phyloP scores from a whole-genome alignment of 805 yeast species.

The Candida cerambycidarum region DNA sequence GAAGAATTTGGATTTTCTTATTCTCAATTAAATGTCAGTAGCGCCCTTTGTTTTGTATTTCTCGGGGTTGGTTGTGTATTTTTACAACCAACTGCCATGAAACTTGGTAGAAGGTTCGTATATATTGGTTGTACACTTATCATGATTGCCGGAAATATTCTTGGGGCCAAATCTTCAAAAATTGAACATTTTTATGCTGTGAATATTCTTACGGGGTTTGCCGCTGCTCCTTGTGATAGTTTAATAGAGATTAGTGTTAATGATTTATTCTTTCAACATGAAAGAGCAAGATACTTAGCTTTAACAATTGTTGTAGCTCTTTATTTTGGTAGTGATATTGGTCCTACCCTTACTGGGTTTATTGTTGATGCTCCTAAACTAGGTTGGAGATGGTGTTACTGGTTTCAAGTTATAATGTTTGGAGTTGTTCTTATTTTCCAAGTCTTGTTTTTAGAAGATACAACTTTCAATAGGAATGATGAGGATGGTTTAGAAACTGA shows the following conservation, averaged over 20 bases:
- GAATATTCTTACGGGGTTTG: conserved; percentile 27
- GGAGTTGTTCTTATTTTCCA: conserved; percentile 33
- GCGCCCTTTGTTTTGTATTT: conserved; percentile 29
- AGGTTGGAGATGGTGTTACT: conserved; percentile 45
- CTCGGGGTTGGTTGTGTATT: conserved; percentile 35
- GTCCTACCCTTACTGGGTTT: conserved; percentile 47
- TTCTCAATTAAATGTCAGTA: conserved; percentile 22
- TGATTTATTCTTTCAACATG: conserved; percentile 46
- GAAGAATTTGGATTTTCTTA: conserved; percentile 23
- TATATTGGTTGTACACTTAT: conserved; percentile 28
- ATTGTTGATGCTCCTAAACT: conserved; percentile 27
- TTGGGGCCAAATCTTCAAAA: conserved; percentile 27
- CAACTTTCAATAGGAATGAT: conserved; percentile 38
- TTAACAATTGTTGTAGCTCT: conserved; percentile 39
- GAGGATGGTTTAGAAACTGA: conserved; percentile 25
- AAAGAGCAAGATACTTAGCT: conserved; percentile 34
- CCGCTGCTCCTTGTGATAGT: conserved; percentile 45
- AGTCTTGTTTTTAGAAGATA: conserved; percentile 42
- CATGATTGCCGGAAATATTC: conserved; percentile 20
- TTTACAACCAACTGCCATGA: conserved; percentile 35
- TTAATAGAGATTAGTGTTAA: conserved; percentile 47
- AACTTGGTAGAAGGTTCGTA: conserved; percentile 29
- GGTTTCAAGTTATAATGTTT: conserved; percentile 28
- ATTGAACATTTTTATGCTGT: conserved; percentile 22
- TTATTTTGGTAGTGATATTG: conserved; percentile 44